These are phyloP conservation scores for Penicillium canescens DNA, from an alignment of 495 filamentous ascomycete genomes.

Conservation along the genomic window DNA sequence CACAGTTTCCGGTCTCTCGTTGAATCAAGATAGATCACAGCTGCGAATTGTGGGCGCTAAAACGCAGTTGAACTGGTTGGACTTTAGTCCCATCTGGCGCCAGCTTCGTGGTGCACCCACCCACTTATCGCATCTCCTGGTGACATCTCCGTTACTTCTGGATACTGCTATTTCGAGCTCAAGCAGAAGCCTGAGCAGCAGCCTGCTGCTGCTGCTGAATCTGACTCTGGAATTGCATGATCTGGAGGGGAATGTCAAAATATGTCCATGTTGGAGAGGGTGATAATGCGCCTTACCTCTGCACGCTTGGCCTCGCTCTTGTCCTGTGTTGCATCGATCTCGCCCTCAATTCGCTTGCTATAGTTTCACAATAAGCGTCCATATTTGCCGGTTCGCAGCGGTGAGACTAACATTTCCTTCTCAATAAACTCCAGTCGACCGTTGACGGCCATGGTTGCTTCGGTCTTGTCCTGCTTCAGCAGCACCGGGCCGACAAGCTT, in stretches of 20 bases:
- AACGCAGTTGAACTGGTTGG: background rate
- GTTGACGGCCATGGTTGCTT: constrained; percentile 87
- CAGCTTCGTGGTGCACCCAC: background rate
- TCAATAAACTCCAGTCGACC: constrained; percentile 88
- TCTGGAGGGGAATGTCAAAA: constrained; percentile 29
- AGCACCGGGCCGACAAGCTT: constrained; percentile 92
- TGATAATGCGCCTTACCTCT: constrained; percentile 49
- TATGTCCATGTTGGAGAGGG: background rate
- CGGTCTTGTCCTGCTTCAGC: constrained; percentile 87
- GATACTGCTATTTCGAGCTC: background rate
- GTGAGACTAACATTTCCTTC: constrained; percentile 77
- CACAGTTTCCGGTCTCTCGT: background rate
- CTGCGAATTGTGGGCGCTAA: background rate
- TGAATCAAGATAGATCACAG: background rate
- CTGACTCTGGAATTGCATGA: constrained; percentile 46
- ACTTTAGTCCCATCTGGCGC: background rate
- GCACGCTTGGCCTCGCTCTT: constrained; percentile 81
- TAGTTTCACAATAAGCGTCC: constrained; percentile 10
- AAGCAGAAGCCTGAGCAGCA: constrained; percentile 38
- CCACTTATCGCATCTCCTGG: background rate
- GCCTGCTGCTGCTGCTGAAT: constrained; percentile 43
- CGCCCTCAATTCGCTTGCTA: constrained; percentile 79
- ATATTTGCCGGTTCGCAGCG: background rate
- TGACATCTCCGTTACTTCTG: background rate
- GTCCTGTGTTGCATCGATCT: constrained; percentile 75